A percentile compares a stretch with the other conserved stretches of the same genome.
Evolutionary conservation across 805 yeast species (phyloP).

Genomic region (Jamesozyma jinghongensis): DNA sequence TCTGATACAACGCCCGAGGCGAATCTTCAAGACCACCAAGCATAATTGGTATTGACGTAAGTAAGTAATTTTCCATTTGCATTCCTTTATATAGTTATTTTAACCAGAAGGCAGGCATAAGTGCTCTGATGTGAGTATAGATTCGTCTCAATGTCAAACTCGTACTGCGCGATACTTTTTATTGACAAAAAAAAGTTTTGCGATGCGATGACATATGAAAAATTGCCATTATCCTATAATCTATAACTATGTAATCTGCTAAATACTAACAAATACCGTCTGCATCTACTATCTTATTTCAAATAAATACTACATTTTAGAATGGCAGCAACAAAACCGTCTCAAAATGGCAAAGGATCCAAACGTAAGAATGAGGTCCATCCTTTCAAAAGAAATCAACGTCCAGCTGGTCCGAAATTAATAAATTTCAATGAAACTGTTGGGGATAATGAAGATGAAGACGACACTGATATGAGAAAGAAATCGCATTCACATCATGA

Average conservation of each 20-base stretch:
- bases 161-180: neutral
- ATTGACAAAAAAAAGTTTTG: neutral
- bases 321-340: neutral
- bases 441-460: constrained; percentile 11
- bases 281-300: too few relatives aligned
- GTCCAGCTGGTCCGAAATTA: constrained; percentile 15
- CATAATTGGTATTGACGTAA: too few relatives aligned
- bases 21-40: too few relatives aligned
- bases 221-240: too few relatives aligned
- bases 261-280: too few relatives aligned
- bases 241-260: too few relatives aligned
- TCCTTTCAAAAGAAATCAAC: constrained; percentile 10
- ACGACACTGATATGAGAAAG: constrained; percentile 5
- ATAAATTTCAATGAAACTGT: constrained; percentile 33
- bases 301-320: neutral
- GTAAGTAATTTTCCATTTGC: too few relatives aligned
- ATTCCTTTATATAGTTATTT: too few relatives aligned
- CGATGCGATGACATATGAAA: constrained; percentile 1
- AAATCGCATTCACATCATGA: constrained; percentile 9
- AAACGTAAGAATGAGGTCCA: constrained; percentile 6
- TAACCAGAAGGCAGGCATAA: too few relatives aligned
- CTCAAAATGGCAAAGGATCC: neutral
- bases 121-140: too few relatives aligned
- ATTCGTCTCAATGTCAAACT: neutral
- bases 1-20: constrained; percentile 1